Evolutionary conservation across 495 filamentous ascomycete species (phyloP).

Genomic region (Neurospora pannonica): DNA sequence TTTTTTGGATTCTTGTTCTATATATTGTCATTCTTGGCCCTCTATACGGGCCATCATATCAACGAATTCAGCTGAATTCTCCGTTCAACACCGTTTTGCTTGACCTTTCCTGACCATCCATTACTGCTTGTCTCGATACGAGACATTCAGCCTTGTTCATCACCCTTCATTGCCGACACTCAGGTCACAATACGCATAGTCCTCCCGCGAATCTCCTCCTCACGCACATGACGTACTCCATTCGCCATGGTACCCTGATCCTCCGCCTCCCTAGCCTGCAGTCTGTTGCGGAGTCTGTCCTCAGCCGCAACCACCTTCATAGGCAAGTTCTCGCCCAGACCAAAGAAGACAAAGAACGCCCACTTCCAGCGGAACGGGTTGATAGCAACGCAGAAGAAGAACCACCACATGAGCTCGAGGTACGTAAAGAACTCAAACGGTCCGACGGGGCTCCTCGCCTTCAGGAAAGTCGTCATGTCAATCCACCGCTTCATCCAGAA

Average conservation of each 20-base stretch:
- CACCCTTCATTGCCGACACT: not conserved
- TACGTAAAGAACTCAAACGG: slow-evolving; percentile 89
- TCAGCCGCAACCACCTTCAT: slow-evolving; percentile 56
- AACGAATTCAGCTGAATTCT: not conserved
- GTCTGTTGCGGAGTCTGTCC: slow-evolving; percentile 42
- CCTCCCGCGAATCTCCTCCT: not conserved
- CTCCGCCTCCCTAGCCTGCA: slow-evolving; percentile 14
- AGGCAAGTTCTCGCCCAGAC: slow-evolving; percentile 58
- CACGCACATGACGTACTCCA: not conserved
- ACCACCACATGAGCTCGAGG: slow-evolving; percentile 76
- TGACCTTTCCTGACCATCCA: not conserved
- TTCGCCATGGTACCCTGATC: not conserved
- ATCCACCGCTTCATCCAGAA: slow-evolving; percentile 81
- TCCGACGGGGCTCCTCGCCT: slow-evolving; percentile 54
- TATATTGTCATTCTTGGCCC: not conserved
- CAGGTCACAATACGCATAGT: not conserved
- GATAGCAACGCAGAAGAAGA: slow-evolving; percentile 63
- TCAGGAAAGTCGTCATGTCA: slow-evolving; percentile 69
- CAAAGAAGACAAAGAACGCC: slow-evolving; percentile 70
- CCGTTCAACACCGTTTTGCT: not conserved
- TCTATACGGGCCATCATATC: not conserved
- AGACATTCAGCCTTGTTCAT: not conserved
- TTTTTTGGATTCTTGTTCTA: not conserved
- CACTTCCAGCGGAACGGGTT: slow-evolving; percentile 85
- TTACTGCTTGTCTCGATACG: not conserved